Base-by-base conservation (phyloP, 345 rosid genomes). In the Isatis tinctoria region DNA sequence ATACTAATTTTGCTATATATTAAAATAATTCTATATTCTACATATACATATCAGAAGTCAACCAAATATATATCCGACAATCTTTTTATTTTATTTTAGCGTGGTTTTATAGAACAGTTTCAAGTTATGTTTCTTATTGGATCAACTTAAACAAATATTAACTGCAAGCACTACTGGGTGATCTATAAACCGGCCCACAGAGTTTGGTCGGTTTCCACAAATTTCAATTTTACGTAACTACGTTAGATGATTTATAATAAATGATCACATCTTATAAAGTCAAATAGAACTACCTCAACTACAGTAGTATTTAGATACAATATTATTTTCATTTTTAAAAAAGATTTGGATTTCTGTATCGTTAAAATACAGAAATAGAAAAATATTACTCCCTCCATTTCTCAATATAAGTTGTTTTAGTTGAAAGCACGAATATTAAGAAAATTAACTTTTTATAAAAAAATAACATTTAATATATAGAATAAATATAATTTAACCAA, bases 131-230 rank as follows among this genome's bases (percentile, higher is more conserved):
- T 35, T 47, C 41, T 40, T 39, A 30, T 14, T 75, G 59, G 65
- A 69, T 65, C 27, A 76, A 28, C 18, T 33, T 61, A 36, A 40
- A 37, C 36, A 26, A 18, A 49, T 35, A 40, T 69, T 43, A 61
- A 41, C 61, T 43, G 27, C 18, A 39, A 65, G 60, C 68, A 47
- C 47, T 20, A 51, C 14, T 47, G 56, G 60, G 45, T 51, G 44
- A 39, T 56, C 17, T 44, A 40, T 18, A 10, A 43, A 64, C 66
- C 71, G 66, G 66, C 80, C 75, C 65, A 70, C 66, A 70, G 71
- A 45, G 33, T 70, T 45, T 76, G 80, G 80, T 62, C 80, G 80
- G 80, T 76, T 63, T 69, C 75, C 59, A 63, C 39, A 76, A 13
- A 16, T 69, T 24, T 44, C 37, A 45, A 20, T n/a, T 51, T 74